A percentile compares a stretch with the other conserved stretches of the same genome.
phyloP scores from a whole-genome alignment of 345 rosid genomes.

The Dovyalis caffra region DNA sequence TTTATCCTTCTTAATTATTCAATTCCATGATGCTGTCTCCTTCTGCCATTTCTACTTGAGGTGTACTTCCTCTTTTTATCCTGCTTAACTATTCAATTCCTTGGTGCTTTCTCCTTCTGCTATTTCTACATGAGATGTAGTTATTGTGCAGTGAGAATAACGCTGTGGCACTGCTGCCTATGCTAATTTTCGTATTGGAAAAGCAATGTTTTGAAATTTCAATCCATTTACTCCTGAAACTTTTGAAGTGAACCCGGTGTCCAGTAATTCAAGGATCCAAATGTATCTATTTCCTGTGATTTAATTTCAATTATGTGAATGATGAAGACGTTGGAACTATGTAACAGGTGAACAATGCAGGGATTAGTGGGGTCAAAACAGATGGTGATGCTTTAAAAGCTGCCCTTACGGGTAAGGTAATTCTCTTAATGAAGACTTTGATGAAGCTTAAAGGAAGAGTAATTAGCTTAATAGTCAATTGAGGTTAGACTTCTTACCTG shows the following conservation, averaged over 20 bases:
- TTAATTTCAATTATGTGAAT: no score
- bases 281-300: no score
- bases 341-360: slow-evolving; percentile 56
- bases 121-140: no score
- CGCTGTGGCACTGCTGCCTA: no score
- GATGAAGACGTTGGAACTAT: not conserved
- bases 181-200: no score
- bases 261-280: not conserved
- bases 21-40: no score
- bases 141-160: no score
- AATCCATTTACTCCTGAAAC: not conserved
- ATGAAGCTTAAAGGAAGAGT: not conserved
- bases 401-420: slow-evolving; percentile 20
- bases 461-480: no score
- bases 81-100: no score
- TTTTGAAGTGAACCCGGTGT: not conserved
- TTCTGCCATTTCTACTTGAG: no score
- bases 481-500: no score
- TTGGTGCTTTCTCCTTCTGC: no score
- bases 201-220: not conserved
- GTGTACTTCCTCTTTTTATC: not conserved
- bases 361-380: slow-evolving; percentile 31
- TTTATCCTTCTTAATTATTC: not conserved
- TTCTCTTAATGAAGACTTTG: not conserved
- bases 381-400: slow-evolving; percentile 29